A percentile compares a stretch with the other conserved stretches of the same genome.
Evolutionary conservation across 768 basidiomycete genomes (phyloP).

Genomic region (Mycena indigotica): DNA sequence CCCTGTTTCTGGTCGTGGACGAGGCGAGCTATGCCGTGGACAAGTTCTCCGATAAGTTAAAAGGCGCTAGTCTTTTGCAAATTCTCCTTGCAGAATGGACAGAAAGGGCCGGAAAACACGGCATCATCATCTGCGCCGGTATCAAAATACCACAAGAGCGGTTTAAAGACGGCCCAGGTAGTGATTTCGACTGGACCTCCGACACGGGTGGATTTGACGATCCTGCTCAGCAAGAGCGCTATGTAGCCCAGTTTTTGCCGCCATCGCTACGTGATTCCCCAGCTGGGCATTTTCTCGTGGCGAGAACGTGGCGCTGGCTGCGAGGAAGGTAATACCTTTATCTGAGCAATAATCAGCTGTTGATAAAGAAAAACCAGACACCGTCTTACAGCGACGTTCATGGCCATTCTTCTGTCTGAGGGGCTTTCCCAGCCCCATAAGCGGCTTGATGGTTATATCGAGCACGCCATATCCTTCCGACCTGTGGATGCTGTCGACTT

Average conservation of each 20-base stretch:
- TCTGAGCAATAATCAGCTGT: not conserved
- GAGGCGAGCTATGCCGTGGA: not conserved
- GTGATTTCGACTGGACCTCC: conserved; percentile 10
- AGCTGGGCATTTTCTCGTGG: not conserved
- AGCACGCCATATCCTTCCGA: not conserved
- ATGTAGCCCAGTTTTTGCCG: conserved; percentile 8
- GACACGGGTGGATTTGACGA: conserved; percentile 10
- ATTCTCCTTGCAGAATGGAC: not conserved
- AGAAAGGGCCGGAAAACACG: not conserved
- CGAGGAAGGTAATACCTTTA: conserved; percentile 8
- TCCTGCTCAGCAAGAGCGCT: not conserved
- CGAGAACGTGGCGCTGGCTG: conserved; percentile 18
- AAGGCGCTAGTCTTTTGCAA: not conserved
- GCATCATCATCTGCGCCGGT: not conserved
- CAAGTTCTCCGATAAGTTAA: not conserved
- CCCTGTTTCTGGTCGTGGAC: not conserved
- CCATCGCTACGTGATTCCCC: not conserved
- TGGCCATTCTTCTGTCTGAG: not conserved
- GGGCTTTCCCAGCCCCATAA: not conserved
- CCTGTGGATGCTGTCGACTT: not conserved
- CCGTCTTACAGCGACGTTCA: conserved; percentile 3
- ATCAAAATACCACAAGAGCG: not conserved
- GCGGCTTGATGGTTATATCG: not conserved
- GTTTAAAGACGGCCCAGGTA: not conserved
- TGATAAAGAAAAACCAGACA: no score